Percentiles rank a stretch among this genome's conserved stretches.
Conservation (phyloP, 129 eudicot genomes). For the Escallonia rubra region DNA sequence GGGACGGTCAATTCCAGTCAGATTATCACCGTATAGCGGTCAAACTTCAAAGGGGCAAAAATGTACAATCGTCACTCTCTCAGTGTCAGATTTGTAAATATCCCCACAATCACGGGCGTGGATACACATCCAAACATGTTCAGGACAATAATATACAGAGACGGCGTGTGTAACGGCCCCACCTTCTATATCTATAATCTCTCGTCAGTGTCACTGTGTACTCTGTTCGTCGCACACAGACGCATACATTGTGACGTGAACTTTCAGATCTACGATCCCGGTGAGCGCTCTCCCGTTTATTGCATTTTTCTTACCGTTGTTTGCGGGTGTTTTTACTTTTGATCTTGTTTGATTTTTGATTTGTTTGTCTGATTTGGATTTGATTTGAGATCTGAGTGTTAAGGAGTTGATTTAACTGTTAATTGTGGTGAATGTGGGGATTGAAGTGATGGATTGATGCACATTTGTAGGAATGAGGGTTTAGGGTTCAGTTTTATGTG, state of each 20-base stretch:
- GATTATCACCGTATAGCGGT: background rate
- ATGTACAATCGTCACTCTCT: background rate
- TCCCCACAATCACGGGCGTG: slow-evolving; percentile 16
- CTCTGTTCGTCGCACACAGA: background rate
- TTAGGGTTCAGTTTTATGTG: background rate
- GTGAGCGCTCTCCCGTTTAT: slow-evolving; percentile 15
- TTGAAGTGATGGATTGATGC: slow-evolving; percentile 1
- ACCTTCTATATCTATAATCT: background rate
- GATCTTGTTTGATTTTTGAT: background rate
- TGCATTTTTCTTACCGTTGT: background rate
- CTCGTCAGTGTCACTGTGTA: background rate
- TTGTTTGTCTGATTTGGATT: background rate
- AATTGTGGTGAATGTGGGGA: background rate
- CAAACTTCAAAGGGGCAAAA: background rate
- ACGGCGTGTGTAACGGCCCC: background rate
- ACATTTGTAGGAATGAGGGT: slow-evolving; percentile 15
- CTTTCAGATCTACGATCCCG: slow-evolving; percentile 23
- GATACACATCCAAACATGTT: background rate
- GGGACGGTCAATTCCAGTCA: no score
- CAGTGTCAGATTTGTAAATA: slow-evolving; percentile 26
- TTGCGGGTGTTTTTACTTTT: background rate
- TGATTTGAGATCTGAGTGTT: slow-evolving; percentile 24
- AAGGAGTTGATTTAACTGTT: slow-evolving; percentile 2
- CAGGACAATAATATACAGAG: slow-evolving; percentile 1
- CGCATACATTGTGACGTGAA: background rate